A percentile compares a stretch with the other conserved stretches of the same genome.
Evolutionary conservation across 1,284 basidiomycete genomes (phyloP).

Genomic region (Moesziomyces sp.): DNA sequence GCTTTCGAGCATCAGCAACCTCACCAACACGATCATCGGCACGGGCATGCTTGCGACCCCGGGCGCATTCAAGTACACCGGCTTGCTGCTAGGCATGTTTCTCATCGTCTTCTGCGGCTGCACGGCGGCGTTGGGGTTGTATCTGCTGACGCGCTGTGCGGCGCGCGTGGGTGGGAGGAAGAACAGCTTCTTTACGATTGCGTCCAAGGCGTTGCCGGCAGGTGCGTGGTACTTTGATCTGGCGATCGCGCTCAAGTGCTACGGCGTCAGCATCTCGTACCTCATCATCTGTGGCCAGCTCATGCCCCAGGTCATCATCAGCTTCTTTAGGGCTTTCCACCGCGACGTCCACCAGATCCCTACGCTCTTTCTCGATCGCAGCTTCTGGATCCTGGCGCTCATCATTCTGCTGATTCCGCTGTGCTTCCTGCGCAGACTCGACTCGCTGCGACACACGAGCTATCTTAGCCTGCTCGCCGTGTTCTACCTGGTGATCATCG

Average conservation of each 20-base stretch:
- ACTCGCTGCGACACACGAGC: slow-evolving; percentile 78
- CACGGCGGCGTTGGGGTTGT: slow-evolving; percentile 85
- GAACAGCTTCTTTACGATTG: slow-evolving; percentile 57
- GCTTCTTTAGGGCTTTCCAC: slow-evolving; percentile 72
- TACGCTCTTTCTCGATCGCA: slow-evolving; percentile 74
- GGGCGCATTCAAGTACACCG: slow-evolving; percentile 68
- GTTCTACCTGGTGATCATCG: slow-evolving; percentile 68
- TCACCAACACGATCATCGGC: slow-evolving; percentile 67
- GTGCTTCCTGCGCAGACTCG: slow-evolving; percentile 81
- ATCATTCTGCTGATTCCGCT: slow-evolving; percentile 87
- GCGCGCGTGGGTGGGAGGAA: slow-evolving; percentile 73
- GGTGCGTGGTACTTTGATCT: slow-evolving; percentile 87
- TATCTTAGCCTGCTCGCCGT: slow-evolving; percentile 88
- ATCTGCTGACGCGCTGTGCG: slow-evolving; percentile 87
- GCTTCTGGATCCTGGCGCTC: slow-evolving; percentile 83
- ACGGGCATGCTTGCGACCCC: slow-evolving; percentile 67
- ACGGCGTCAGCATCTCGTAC: slow-evolving; percentile 89
- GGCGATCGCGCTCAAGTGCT: slow-evolving; percentile 81
- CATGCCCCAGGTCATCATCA: slow-evolving; percentile 90
- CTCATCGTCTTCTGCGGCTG: slow-evolving; percentile 87
- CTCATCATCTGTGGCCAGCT: slow-evolving; percentile 71
- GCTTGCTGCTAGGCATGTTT: slow-evolving; percentile 77
- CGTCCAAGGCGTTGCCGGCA: slow-evolving; percentile 71
- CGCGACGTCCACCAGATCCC: slow-evolving; percentile 50
- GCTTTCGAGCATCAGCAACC: slow-evolving; percentile 63